A percentile compares a stretch with the other conserved stretches of the same genome.
These are phyloP conservation scores for Argentina anserina DNA, from an alignment of 306 rosid genomes.

Conservation along the genomic window DNA sequence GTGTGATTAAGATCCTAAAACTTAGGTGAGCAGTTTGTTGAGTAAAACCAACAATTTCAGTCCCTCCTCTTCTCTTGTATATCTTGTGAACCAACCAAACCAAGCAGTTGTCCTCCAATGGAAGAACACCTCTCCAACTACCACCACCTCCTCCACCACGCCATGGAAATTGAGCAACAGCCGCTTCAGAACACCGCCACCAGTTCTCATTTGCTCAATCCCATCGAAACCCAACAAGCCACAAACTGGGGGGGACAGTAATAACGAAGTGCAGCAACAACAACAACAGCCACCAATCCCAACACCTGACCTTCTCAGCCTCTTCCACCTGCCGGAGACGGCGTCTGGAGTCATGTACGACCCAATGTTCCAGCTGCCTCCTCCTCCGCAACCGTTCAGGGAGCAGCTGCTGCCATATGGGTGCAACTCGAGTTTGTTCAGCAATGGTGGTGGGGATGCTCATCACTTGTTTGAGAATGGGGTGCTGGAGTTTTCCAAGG, in stretches of 20 bases:
- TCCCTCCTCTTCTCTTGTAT: too few relatives aligned
- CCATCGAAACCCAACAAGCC: slow-evolving; percentile 9
- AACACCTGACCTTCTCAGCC: too few relatives aligned
- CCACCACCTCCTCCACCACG: slow-evolving; percentile 28
- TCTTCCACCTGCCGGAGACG: slow-evolving; percentile 13
- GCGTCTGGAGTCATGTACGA: slow-evolving; percentile 30
- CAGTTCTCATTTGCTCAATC: slow-evolving; percentile 19
- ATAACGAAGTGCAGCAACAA: slow-evolving; percentile 40
- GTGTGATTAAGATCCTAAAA: too few relatives aligned
- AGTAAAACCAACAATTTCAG: too few relatives aligned
- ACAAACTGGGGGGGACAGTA: slow-evolving; percentile 23
- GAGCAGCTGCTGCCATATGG: slow-evolving; percentile 69
- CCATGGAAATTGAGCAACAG: slow-evolving; percentile 32
- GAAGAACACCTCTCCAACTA: slow-evolving; percentile 55
- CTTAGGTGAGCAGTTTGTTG: too few relatives aligned
- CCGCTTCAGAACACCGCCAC: slow-evolving; percentile 39
- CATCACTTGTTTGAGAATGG: slow-evolving; percentile 49
- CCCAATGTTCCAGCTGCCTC: slow-evolving; percentile 69
- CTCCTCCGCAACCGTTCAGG: slow-evolving; percentile 72
- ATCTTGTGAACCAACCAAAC: slow-evolving; percentile 17
- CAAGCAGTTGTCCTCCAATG: slow-evolving; percentile 29
- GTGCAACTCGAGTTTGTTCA: slow-evolving; percentile 40
- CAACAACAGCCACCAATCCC: slow-evolving; percentile 38
- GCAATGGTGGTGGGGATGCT: slow-evolving; percentile 48
- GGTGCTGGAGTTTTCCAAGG: slow-evolving; percentile 54